Evolutionary conservation across 257 asterid genomes (phyloP).

Genomic region (Agastache rugosa): DNA sequence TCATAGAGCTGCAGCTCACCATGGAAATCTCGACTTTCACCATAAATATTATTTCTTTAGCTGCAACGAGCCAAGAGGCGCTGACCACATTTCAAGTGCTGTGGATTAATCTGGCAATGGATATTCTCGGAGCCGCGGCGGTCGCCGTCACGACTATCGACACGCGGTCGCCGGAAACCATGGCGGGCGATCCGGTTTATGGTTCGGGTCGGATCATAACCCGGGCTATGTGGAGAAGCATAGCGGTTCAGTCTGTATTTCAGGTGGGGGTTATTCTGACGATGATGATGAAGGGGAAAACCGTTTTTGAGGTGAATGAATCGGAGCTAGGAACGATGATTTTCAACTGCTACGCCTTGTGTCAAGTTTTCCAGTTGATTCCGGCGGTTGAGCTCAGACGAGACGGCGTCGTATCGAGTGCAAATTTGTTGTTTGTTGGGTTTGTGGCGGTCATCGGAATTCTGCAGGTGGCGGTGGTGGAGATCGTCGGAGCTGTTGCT

Average conservation of each 20-base stretch:
- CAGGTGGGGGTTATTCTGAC: constrained; percentile 37
- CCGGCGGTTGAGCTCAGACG: constrained; percentile 1
- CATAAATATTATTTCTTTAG: constrained; percentile 36
- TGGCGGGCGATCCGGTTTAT: not conserved
- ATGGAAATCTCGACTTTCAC: constrained; percentile 46
- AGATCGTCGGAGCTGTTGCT: constrained; percentile 19
- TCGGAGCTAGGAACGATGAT: constrained; percentile 31
- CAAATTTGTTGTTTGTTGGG: constrained; percentile 5
- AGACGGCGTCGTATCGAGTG: not conserved
- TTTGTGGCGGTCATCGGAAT: not conserved
- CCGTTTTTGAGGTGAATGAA: constrained; percentile 24
- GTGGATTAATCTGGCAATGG: constrained; percentile 49
- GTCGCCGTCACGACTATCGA: constrained; percentile 31
- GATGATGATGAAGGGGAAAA: constrained; percentile 39
- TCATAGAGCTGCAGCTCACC: constrained; percentile 42
- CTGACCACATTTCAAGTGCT: constrained; percentile 45
- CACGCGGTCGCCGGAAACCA: not conserved
- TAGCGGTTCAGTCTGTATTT: constrained; percentile 38
- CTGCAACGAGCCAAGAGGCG: constrained; percentile 23
- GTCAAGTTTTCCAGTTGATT: constrained; percentile 49
- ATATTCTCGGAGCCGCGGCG: constrained; percentile 44
- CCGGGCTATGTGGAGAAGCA: constrained; percentile 39
- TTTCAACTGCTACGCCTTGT: constrained; percentile 43
- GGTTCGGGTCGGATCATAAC: constrained; percentile 36
- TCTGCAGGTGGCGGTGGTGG: constrained; percentile 27